Evolutionary conservation across 139 green algal species (phyloP).

Genomic region (Dunaliella primolecta): DNA sequence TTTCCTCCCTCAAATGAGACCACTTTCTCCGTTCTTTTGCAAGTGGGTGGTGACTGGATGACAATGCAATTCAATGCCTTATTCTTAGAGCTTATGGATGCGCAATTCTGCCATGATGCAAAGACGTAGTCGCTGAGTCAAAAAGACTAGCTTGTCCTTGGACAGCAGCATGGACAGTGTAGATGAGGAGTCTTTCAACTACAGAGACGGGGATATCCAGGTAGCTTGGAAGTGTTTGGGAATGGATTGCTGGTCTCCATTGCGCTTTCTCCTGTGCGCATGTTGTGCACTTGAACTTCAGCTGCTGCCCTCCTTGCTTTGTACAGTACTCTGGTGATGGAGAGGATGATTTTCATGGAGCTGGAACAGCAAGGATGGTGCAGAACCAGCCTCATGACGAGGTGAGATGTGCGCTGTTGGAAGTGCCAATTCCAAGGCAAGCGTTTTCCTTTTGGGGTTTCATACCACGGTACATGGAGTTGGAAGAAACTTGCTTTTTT

Average conservation of each 20-base stretch:
- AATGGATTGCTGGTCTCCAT: background rate
- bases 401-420: no score
- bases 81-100: background rate
- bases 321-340: constrained; percentile 10
- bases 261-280: background rate
- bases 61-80: background rate
- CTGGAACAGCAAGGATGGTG: constrained; percentile 29
- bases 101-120: background rate
- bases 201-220: constrained; percentile 10
- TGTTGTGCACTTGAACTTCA: background rate
- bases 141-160: background rate
- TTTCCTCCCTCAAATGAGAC: background rate
- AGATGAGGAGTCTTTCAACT: constrained; percentile 13
- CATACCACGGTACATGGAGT: background rate
- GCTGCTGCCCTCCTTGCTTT: background rate
- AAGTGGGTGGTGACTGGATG: background rate
- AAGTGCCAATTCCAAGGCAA: background rate
- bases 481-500: no score
- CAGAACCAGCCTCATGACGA: constrained; percentile 60
- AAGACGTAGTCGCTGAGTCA: no score
- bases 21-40: background rate
- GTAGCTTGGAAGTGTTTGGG: background rate
- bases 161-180: constrained; percentile 2
- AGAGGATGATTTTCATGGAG: constrained; percentile 26
- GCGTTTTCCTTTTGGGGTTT: background rate